These are phyloP conservation scores for Colletotrichum orchidophilum DNA, from an alignment of 2,329 filamentous ascomycete genomes.

Conservation along the genomic window DNA sequence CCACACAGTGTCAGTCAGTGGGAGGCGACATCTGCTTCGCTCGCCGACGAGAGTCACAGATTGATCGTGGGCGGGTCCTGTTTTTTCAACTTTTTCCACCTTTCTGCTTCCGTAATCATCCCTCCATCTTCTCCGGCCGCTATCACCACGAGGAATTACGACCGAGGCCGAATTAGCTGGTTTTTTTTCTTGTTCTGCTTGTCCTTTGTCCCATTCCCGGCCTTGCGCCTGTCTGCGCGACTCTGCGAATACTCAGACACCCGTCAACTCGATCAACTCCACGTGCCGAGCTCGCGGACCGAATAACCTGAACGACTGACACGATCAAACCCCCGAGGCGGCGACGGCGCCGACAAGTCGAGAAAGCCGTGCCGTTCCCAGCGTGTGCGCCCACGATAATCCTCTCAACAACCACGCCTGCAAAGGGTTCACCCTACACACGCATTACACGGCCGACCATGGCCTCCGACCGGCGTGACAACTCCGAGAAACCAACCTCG, in stretches of 20 bases:
- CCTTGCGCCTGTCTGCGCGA: constrained; percentile 4
- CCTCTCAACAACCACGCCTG: not conserved
- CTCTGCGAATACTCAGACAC: not conserved
- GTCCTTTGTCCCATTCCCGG: not conserved
- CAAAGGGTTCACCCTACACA: not conserved
- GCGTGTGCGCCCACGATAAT: not conserved
- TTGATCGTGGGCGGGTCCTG: constrained; percentile 22
- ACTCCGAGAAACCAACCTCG: constrained; percentile 17
- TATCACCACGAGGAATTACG: not conserved
- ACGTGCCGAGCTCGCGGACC: not conserved
- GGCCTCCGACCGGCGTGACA: constrained; percentile 25
- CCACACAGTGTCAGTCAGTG: not conserved
- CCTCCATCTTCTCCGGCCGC: not conserved
- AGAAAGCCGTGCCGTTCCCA: constrained; percentile 3
- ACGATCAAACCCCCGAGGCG: not conserved
- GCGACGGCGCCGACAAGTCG: constrained; percentile 1
- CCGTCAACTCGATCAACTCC: not conserved
- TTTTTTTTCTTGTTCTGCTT: not conserved
- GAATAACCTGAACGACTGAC: not conserved
- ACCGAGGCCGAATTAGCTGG: not conserved
- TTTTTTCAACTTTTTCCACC: not conserved
- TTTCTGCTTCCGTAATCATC: constrained; percentile 27
- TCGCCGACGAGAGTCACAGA: not conserved
- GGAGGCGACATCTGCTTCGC: not conserved
- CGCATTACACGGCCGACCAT: constrained; percentile 13